A percentile compares a stretch with the other conserved stretches of the same genome.
Evolutionary conservation across 1,139 yeast species (phyloP).

Genomic region (Candida glucosophila): DNA sequence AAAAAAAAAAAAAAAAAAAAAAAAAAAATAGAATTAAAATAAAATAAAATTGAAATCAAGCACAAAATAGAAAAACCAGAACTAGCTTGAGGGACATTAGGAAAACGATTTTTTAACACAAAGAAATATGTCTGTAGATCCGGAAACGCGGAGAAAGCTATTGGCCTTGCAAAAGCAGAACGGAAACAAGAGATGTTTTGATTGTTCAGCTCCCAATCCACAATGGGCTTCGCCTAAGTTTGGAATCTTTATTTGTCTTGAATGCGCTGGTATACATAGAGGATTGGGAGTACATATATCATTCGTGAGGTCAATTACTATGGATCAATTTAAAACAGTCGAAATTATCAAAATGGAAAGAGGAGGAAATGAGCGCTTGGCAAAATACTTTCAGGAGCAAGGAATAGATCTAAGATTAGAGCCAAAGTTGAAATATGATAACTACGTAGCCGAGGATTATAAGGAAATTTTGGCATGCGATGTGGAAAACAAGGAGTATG

Average conservation of each 20-base stretch:
- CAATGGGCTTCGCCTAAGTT: constrained; percentile 99
- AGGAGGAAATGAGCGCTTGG: constrained; percentile 85
- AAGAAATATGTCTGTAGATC: constrained; percentile 62
- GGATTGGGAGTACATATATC: constrained; percentile 96
- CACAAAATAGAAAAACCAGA: no score
- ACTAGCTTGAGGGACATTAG: no score
- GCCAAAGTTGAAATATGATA: constrained; percentile 71
- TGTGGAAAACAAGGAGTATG: constrained; percentile 67
- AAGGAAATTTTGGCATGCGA: constrained; percentile 71
- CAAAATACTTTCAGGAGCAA: constrained; percentile 55
- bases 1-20: no score
- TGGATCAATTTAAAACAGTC: constrained; percentile 95
- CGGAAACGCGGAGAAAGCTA: constrained; percentile 79
- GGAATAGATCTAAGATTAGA: constrained; percentile 65
- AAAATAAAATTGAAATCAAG: no score
- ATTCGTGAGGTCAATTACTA: constrained; percentile 90
- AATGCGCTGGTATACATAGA: constrained; percentile 95
- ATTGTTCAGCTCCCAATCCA: constrained; percentile 92
- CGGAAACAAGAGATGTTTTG: constrained; percentile 83
- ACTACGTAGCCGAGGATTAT: constrained; percentile 90
- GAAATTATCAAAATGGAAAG: constrained; percentile 86
- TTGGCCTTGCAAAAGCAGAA: constrained; percentile 74
- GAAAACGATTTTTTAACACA: neutral
- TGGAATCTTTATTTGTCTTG: constrained; percentile 92
- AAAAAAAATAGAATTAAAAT: no score